Conservation (phyloP, 2,329 filamentous ascomycete species). For the Sarocladium brachiariae region DNA sequence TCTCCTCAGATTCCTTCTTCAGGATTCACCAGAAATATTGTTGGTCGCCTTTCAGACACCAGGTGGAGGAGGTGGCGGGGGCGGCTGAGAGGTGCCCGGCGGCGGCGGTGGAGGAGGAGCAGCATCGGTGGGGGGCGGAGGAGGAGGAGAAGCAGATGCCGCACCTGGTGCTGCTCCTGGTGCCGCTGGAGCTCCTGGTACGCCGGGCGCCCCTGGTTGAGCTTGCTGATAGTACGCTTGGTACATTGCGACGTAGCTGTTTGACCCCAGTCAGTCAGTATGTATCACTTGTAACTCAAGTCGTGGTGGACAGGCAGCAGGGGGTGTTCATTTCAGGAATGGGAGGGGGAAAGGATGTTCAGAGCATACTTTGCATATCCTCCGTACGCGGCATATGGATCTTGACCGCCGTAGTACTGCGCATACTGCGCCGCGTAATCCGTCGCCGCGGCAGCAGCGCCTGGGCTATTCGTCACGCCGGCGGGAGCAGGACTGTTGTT, state of each 20-base stretch:
- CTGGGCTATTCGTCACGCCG: conserved; percentile 19
- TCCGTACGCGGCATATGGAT: conserved; percentile 87
- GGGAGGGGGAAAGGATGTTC: neutral
- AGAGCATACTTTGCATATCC: conserved; percentile 67
- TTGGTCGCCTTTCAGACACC: too few species aligned
- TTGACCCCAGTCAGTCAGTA: conserved; percentile 16
- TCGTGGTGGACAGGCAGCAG: too few species aligned
- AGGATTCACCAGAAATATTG: too few species aligned
- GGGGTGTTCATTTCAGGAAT: too few species aligned
- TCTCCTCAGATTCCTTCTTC: too few species aligned
- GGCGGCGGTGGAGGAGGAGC: conserved; percentile 60
- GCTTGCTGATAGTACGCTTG: conserved; percentile 56
- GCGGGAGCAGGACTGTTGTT: conserved; percentile 30
- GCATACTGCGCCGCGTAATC: conserved; percentile 80
- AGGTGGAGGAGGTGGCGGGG: conserved; percentile 23
- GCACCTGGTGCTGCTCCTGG: conserved; percentile 23
- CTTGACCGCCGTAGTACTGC: conserved; percentile 67
- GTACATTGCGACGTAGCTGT: conserved; percentile 62
- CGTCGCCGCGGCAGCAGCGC: conserved; percentile 18
- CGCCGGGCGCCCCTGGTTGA: conserved; percentile 14
- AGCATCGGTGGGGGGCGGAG: conserved; percentile 51
- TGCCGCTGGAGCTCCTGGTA: conserved; percentile 27
- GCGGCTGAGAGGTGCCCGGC: conserved; percentile 49
- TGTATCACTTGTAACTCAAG: too few species aligned
- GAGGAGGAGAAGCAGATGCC: conserved; percentile 44